Evolutionary conservation across 352 stramenopile genomes (phyloP), one percentile per base, ranked within the genome.

Genomic region (Globisporangium emineosum): DNA sequence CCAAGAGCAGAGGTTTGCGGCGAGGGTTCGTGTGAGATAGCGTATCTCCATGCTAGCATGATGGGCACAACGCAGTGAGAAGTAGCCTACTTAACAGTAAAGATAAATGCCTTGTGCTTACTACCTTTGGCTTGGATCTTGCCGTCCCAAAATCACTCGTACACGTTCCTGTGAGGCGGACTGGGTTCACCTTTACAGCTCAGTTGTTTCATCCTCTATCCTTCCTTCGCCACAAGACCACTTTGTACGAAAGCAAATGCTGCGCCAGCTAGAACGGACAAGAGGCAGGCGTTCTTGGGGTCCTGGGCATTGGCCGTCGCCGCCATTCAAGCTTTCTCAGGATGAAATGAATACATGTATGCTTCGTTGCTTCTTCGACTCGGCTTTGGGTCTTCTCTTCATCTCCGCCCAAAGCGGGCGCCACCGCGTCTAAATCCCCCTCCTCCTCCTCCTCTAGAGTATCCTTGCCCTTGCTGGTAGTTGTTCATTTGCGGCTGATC

Each of bases 331-430:
- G 40, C 40, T 47, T 47, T 47, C 23, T 33, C 6, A 8, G 29
- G 42, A 10, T 57, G 27, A 15, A 57, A n/a, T 33, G 33, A 37
- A 61, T 49, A 27, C 21, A 40, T 49, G 35, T 37, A 52, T 52
- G 55, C 55, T 52, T 40, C 55, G 35, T 61, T 51, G 35, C 15
- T 50, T 35, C 21, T 3, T 19, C 29, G 45, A n/a, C 10, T 54
- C n/a, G 57, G 25, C 17, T 6, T 42, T 32, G 12, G 25, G 25
- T 23, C 33, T 19, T 37, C 54, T 62, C 50, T 69, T 53, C 68
- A 73, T 59, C 62, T 55, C 27, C 69, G 68, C 2, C 68, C 68
- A 13, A 69, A 75, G 29, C 71, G 68, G 29, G 65, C 68, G 2
- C 71, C 70, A 30, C 70, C 60, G 29, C 61, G 61, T 55, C 61